These are phyloP conservation scores for Aphanomyces euteiches DNA, from an alignment of 352 stramenopile genomes.

Conservation along the genomic window DNA sequence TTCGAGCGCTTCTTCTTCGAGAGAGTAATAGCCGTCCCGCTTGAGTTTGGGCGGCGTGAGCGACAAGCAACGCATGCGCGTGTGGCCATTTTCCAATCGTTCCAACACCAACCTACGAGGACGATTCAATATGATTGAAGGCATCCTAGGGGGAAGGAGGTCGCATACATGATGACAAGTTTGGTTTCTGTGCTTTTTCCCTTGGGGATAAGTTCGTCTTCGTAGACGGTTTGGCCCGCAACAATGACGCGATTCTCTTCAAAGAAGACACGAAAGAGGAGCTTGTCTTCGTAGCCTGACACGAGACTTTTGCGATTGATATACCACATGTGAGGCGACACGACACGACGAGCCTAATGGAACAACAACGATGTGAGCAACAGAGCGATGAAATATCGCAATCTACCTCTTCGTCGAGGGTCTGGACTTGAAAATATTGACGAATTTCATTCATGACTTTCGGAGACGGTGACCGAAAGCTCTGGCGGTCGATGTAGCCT, in stretches of 20 bases:
- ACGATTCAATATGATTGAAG: not conserved
- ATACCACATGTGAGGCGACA: not conserved
- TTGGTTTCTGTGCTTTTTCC: not conserved
- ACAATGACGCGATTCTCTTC: not conserved
- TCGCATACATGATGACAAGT: not conserved
- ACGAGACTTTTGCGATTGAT: not conserved
- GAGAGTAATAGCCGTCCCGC: not conserved
- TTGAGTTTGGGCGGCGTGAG: not conserved
- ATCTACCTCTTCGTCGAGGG: too few relatives aligned
- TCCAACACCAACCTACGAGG: not conserved
- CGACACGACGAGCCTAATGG: not conserved
- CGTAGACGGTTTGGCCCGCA: not conserved
- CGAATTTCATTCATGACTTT: too few relatives aligned
- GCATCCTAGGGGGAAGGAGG: too few relatives aligned
- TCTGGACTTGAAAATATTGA: too few relatives aligned
- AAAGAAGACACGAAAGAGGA: not conserved
- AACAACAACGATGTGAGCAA: too few relatives aligned
- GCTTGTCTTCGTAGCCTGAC: not conserved
- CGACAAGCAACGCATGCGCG: not conserved
- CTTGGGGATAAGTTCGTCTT: not conserved
- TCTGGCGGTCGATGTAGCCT: not conserved
- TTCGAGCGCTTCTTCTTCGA: not conserved
- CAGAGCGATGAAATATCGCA: too few relatives aligned
- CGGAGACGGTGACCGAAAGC: too few relatives aligned
- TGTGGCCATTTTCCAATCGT: not conserved